Percentiles rank a stretch among this genome's conserved stretches.
Conservation (phyloP, 2,329 filamentous ascomycete species). For the Cryphonectria radicalis region DNA sequence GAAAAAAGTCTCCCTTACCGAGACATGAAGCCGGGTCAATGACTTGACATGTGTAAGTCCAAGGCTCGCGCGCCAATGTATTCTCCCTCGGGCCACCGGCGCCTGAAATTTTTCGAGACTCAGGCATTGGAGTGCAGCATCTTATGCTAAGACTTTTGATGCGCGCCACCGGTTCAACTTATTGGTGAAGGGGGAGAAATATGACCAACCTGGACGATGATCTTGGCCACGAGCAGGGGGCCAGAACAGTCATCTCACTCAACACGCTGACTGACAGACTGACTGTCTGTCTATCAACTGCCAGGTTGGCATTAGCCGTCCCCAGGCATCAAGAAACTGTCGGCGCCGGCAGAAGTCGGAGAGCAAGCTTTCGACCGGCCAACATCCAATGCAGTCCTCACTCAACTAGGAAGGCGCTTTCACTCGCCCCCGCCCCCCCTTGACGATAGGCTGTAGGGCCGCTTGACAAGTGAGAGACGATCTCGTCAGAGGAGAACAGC, state of each 20-base stretch:
- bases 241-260: neutral
- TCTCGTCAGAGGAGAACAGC: neutral
- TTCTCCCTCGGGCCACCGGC: neutral
- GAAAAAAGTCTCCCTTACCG: neutral
- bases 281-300: neutral
- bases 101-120: neutral
- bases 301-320: neutral
- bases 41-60: neutral
- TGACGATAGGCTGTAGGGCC: neutral
- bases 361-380: neutral
- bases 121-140: neutral
- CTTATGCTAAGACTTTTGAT: neutral
- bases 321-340: neutral
- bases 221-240: neutral
- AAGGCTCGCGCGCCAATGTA: neutral
- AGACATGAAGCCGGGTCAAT: neutral
- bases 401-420: conserved; percentile 5
- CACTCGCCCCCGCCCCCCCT: neutral
- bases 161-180: neutral
- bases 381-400: neutral
- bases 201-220: neutral
- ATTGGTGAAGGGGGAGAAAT: neutral
- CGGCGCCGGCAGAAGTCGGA: neutral
- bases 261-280: neutral
- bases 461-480: conserved; percentile 5